phyloP scores from a whole-genome alignment of 192 early-diverging fungal genomes.

The Mortierella claussenii region DNA sequence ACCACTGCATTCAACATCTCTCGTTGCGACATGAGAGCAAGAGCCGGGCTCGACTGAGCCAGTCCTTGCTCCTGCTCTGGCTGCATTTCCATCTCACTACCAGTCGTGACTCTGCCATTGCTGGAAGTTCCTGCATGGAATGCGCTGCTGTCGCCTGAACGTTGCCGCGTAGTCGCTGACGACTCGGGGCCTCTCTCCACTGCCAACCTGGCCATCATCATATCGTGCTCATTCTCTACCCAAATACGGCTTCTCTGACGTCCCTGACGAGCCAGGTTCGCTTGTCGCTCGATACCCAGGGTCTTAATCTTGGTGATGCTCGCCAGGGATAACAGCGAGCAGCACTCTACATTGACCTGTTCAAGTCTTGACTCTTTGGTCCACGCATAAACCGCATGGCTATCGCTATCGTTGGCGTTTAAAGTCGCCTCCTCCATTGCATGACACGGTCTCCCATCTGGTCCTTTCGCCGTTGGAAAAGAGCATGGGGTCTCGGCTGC shows the following conservation, averaged over 20 bases:
- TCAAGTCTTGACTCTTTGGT: constrained; percentile 31
- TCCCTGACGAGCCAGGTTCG: constrained; percentile 11
- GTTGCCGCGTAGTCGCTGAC: background rate
- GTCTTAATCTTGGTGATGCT: constrained; percentile 35
- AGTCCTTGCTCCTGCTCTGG: too few species aligned
- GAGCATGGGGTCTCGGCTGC: background rate
- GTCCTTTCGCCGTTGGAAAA: background rate
- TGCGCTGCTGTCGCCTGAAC: too few species aligned
- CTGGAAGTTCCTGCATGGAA: background rate
- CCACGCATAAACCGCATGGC: constrained; percentile 21
- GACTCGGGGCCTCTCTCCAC: constrained; percentile 31
- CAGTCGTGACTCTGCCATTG: too few species aligned
- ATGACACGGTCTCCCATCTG: constrained; percentile 1
- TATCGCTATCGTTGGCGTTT: too few species aligned
- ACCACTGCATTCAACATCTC: too few species aligned
- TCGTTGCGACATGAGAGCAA: too few species aligned
- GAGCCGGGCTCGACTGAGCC: too few species aligned
- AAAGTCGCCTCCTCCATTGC: background rate
- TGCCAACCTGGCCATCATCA: constrained; percentile 47
- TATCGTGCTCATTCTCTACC: constrained; percentile 52
- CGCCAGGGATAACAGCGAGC: constrained; percentile 15
- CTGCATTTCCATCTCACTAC: too few species aligned
- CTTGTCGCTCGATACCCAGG: constrained; percentile 13
- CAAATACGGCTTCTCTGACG: constrained; percentile 43
- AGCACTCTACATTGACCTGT: constrained; percentile 46